Evolutionary conservation across 371 early-diverging fungal species (phyloP).

Genomic region (Mortierella sp.): DNA sequence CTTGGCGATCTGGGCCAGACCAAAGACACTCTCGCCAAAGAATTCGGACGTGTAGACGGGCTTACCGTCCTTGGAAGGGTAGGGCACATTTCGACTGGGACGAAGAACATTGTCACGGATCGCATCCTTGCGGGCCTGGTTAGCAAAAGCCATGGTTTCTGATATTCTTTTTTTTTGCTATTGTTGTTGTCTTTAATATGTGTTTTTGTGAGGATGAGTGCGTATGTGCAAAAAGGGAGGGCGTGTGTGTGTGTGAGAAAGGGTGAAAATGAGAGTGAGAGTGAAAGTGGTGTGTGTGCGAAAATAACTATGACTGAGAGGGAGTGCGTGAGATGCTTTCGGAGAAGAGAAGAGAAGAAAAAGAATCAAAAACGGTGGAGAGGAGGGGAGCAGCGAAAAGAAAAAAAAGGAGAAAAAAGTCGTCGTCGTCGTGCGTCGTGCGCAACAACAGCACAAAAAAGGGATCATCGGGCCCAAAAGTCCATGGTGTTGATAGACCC

Average conservation of each 20-base stretch:
- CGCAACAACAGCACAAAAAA: not conserved
- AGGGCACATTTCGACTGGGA: constrained; percentile 71
- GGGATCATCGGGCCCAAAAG: not conserved
- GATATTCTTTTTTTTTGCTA: not conserved
- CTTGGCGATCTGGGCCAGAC: constrained; percentile 83
- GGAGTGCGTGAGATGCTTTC: not conserved
- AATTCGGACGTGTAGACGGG: constrained; percentile 85
- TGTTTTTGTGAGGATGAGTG: not conserved
- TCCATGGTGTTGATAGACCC: not conserved
- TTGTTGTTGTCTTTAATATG: constrained; percentile 12
- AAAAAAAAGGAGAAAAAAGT: no score
- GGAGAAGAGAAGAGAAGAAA: not conserved
- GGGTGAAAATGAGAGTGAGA: not conserved
- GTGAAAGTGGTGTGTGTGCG: not conserved
- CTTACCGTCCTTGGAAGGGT: constrained; percentile 77
- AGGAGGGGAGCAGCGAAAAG: not conserved
- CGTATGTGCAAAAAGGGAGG: not conserved
- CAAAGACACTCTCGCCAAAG: constrained; percentile 93
- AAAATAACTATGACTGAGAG: not conserved
- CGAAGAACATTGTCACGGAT: constrained; percentile 63
- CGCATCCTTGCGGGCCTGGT: constrained; percentile 61
- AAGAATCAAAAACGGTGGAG: not conserved
- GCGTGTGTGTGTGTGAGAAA: no score
- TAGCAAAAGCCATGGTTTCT: constrained; percentile 26
- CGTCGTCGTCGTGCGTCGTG: not conserved